Evolutionary conservation across 768 basidiomycete species (phyloP).

Genomic region (Rhodosporidiobolus sp.): DNA sequence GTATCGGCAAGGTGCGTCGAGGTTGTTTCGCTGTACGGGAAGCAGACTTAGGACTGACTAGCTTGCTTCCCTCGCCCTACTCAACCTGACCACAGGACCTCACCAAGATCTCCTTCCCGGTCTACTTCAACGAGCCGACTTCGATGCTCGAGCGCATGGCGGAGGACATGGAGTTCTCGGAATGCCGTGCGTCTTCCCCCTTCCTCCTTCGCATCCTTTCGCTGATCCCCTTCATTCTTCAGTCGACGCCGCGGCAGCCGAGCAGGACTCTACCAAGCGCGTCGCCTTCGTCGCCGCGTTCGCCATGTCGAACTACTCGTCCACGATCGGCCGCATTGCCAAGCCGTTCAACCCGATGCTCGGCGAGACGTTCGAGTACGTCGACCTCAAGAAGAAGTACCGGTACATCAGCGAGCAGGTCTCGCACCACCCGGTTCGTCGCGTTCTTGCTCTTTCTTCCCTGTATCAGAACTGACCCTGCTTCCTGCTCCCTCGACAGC

Average conservation of each 20-base stretch:
- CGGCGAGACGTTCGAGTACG: conserved; percentile 92
- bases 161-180: conserved; percentile 96
- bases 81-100: too few species aligned
- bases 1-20: conserved; percentile 94
- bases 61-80: too few species aligned
- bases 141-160: conserved; percentile 97
- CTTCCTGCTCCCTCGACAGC: conserved; percentile 47
- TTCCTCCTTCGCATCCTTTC: not conserved
- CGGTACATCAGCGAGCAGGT: conserved; percentile 95
- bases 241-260: conserved; percentile 74
- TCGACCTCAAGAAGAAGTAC: conserved; percentile 78
- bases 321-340: conserved; percentile 91
- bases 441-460: not conserved
- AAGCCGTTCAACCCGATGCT: conserved; percentile 98
- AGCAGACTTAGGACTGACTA: too few species aligned
- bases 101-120: conserved; percentile 91
- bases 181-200: conserved; percentile 64
- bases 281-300: conserved; percentile 93
- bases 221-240: not conserved
- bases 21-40: too few species aligned
- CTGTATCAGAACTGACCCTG: not conserved
- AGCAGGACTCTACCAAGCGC: conserved; percentile 71
- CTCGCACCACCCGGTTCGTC: conserved; percentile 72
- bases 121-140: conserved; percentile 78
- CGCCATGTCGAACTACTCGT: conserved; percentile 96